These are phyloP conservation scores for Geotrichum europaeum DNA, from an alignment of 1,139 yeast genomes.

Conservation along the genomic window DNA sequence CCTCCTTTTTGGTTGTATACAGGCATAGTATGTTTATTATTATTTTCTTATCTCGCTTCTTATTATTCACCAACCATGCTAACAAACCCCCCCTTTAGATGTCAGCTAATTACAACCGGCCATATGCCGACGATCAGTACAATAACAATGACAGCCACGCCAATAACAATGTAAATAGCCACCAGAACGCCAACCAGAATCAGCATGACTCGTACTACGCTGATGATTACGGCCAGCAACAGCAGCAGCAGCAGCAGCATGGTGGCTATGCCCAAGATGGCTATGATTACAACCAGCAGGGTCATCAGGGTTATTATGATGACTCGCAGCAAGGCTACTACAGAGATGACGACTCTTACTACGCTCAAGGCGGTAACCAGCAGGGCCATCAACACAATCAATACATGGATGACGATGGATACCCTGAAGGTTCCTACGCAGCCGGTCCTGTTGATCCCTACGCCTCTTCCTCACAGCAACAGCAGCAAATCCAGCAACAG, in stretches of 20 bases:
- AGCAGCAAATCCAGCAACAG: constrained; percentile 18
- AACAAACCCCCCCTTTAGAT: constrained; percentile 1
- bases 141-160: neutral
- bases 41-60: neutral
- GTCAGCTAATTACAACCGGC: constrained; percentile 15
- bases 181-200: neutral
- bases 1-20: neutral
- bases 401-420: constrained; percentile 32
- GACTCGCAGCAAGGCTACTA: constrained; percentile 25
- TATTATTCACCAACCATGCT: neutral
- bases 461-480: constrained; percentile 23
- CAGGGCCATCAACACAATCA: constrained; percentile 33
- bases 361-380: constrained; percentile 31
- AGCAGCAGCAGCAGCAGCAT: constrained; percentile 26
- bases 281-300: constrained; percentile 24
- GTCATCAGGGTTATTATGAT: constrained; percentile 31
- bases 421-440: constrained; percentile 34
- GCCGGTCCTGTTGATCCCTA: constrained; percentile 32
- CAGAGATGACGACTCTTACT: constrained; percentile 27
- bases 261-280: constrained; percentile 35
- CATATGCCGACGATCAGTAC: constrained; percentile 16
- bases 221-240: constrained; percentile 23
- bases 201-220: constrained; percentile 26
- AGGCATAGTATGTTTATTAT: constrained; percentile 2
- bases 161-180: constrained; percentile 2